Base-by-base conservation (phyloP, 2,329 filamentous ascomycete species). In the Cercospora nicotianae region DNA sequence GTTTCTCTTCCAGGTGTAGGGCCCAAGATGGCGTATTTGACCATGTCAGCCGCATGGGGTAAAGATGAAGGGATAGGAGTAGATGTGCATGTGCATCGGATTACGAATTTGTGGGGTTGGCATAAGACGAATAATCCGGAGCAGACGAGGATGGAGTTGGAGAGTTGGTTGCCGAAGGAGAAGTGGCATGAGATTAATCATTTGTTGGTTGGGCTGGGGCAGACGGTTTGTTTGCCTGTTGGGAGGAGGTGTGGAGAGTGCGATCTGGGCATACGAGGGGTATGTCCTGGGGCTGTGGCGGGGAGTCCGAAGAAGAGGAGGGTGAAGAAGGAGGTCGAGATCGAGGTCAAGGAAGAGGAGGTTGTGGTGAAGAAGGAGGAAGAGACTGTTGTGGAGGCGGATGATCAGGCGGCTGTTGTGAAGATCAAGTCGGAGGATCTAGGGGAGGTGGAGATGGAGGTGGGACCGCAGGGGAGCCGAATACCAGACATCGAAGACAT, bases 101-200 rank as follows among this genome's bases (percentile, higher is more conserved):
- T 97, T 80, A 94, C 93, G 62, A 97, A 97, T 80, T 83, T 96
- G 30, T 97, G 93, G 93, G 91, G 92, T 3, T 97, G 94, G 94
- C 88, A 96, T 78, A 88, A 87, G 78, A 94, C 91, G 2, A 89
- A 88, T 74, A 90, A 83, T 12, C 94, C 94, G 0, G 94, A 97
- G 81, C 91, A 92, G 77, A 96, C 94, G 31, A 85, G 94, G 53
- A 81, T 84, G 64, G 87, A 88, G 36, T 83, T 97, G 67, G 87
- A 97, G 81, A 84, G 84, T 16, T 97, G 94, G 94, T 82, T 97
- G 74, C 94, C 94, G 2, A 86, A 80, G 68, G 92, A 96, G 61
- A 89, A 87, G 75, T 97, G 94, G 94, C 91, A 92, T 79, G 92
- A 96, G 80, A 96, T 97, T 78, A 97, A 97, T 79, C 89, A 90